These are phyloP conservation scores for Agrostemma githago DNA, from an alignment of 148 eudicot genomes.

Conservation along the genomic window DNA sequence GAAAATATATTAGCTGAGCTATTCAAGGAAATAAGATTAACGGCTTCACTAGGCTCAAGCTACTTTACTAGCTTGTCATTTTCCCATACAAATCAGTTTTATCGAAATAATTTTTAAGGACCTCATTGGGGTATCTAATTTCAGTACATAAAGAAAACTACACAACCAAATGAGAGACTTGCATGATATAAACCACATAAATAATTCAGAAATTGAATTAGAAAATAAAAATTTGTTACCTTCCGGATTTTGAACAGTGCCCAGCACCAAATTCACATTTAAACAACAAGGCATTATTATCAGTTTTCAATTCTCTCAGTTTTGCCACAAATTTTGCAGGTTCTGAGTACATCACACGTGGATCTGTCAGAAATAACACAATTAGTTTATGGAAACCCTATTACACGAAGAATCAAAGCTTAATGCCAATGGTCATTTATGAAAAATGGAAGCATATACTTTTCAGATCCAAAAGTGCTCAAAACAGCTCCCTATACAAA, in stretches of 20 bases:
- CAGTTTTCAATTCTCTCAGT: slow-evolving; percentile 71
- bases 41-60: neutral
- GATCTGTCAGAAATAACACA: slow-evolving; percentile 41
- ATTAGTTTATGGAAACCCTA: slow-evolving; percentile 6
- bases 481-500: neutral
- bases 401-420: neutral
- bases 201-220: neutral
- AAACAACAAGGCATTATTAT: slow-evolving; percentile 58
- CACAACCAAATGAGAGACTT: neutral
- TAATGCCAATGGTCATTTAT: neutral
- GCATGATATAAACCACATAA: slow-evolving; percentile 11
- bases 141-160: neutral
- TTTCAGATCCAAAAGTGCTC: neutral
- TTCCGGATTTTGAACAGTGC: slow-evolving; percentile 74
- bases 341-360: slow-evolving; percentile 79
- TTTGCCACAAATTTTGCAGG: slow-evolving; percentile 89
- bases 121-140: neutral
- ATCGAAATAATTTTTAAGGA: neutral
- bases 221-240: slow-evolving; percentile 33
- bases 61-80: neutral
- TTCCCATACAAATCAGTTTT: neutral
- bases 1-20: neutral
- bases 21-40: neutral
- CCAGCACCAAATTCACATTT: slow-evolving; percentile 85
- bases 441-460: too few species aligned